phyloP scores from a whole-genome alignment of 2,329 filamentous ascomycete species.

The Tricladium varicosporioides region DNA sequence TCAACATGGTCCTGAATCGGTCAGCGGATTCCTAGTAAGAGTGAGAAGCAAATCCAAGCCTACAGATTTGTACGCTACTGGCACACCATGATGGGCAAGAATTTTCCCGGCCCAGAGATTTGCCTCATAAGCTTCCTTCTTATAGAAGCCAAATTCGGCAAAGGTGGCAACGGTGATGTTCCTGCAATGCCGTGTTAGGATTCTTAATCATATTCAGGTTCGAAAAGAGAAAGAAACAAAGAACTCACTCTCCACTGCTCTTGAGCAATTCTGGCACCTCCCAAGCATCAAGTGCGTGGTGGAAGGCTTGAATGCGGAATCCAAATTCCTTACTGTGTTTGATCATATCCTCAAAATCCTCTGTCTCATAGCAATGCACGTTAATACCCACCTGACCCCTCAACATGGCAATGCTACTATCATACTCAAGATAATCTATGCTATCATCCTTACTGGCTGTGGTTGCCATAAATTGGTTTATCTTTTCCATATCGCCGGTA shows the following conservation, averaged over 20 bases:
- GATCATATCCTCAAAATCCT: constrained; percentile 45
- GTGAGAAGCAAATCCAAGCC: neutral
- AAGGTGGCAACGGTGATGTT: constrained; percentile 45
- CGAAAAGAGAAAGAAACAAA: too few relatives aligned
- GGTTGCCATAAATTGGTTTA: constrained; percentile 19
- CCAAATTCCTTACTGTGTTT: constrained; percentile 43
- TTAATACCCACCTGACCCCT: constrained; percentile 42
- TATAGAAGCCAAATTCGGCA: constrained; percentile 42
- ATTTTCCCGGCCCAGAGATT: constrained; percentile 42
- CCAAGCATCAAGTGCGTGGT: constrained; percentile 42
- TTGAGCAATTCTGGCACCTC: constrained; percentile 41
- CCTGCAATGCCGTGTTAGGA: constrained; percentile 15
- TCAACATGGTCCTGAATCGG: constrained; percentile 35
- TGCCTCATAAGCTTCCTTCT: constrained; percentile 41
- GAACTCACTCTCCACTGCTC: constrained; percentile 36
- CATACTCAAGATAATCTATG: constrained; percentile 39
- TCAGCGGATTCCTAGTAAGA: neutral
- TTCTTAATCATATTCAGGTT: neutral
- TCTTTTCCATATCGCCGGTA: constrained; percentile 20
- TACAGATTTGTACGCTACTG: constrained; percentile 43
- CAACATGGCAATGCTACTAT: constrained; percentile 41
- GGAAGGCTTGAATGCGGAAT: constrained; percentile 41
- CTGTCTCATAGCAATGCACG: constrained; percentile 44
- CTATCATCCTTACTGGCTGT: constrained; percentile 18
- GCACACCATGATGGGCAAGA: constrained; percentile 39